phyloP scores from a whole-genome alignment of 2,329 filamentous ascomycete species.

The Diaporthe sp. region DNA sequence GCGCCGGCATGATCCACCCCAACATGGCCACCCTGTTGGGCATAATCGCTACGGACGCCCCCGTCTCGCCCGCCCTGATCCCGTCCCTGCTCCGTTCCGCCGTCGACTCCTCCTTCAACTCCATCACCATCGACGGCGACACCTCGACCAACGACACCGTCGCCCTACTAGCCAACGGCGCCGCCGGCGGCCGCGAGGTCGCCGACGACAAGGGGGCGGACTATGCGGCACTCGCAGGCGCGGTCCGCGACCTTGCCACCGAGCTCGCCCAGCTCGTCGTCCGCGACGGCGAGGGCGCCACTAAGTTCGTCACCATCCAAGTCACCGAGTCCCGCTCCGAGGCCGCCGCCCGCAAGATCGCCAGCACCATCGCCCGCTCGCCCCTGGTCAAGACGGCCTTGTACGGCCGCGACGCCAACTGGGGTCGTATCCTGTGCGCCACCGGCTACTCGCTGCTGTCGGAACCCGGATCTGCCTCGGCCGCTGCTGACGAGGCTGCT shows the following conservation, averaged over 20 bases:
- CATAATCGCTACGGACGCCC: conserved; percentile 77
- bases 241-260: conserved; percentile 83
- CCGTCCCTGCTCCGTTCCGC: conserved; percentile 65
- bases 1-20: conserved; percentile 90
- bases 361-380: conserved; percentile 89
- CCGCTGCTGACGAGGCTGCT: conserved; percentile 73
- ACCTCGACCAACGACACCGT: conserved; percentile 80
- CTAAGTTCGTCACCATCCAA: conserved; percentile 96
- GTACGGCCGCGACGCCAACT: conserved; percentile 98
- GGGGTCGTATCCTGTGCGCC: conserved; percentile 96
- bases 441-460: conserved; percentile 83
- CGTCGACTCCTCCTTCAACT: conserved; percentile 74
- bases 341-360: conserved; percentile 81
- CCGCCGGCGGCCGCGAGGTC: conserved; percentile 80
- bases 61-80: conserved; percentile 66
- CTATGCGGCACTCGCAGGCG: conserved; percentile 77
- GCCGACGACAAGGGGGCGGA: conserved; percentile 67
- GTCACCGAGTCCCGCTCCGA: conserved; percentile 81
- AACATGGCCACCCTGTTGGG: conserved; percentile 81
- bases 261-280: conserved; percentile 94
- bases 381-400: conserved; percentile 97
- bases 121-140: conserved; percentile 78
- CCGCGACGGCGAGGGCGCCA: conserved; percentile 95
- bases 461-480: conserved; percentile 69
- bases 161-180: conserved; percentile 80